Evolutionary conservation across 768 basidiomycete genomes (phyloP), one percentile per base, ranked within the genome.

Genomic region (Boletus insuetus): DNA sequence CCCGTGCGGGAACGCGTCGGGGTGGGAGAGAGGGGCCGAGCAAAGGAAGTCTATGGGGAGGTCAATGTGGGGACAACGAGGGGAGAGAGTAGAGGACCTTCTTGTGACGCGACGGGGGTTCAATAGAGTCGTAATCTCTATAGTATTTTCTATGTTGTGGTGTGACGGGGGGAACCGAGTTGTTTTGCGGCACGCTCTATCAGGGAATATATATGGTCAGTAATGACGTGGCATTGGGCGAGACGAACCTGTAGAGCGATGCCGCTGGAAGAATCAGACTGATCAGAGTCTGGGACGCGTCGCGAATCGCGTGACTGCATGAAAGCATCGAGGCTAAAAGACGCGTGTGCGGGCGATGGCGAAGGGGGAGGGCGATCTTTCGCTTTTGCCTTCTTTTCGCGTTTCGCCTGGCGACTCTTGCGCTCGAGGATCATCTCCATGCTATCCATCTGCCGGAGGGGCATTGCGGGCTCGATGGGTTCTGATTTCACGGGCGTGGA

Each of bases 341-440:
- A 64, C 31, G 78, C 66, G 74, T 72, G 75, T 39, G 72, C 77
- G 31, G 82, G 79, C 6, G 81, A 79, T 11, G 84, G 81, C 1
- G 83, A 84, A 8, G 77, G 76, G 7, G 73, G 72, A 24, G 77
- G 76, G 62, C 81, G 77, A 55, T 82, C 85, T 64, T 77, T 81
- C 46, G 67, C 75, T 57, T 73, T 78, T 43, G 55, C 59, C 55
- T 70, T 71, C 65, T 82, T 79, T 52, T 81, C 83, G 50, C 75
- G 80, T 63, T 76, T 79, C 53, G 68, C 78, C 57, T 79, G 82
- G 52, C 83, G 78, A 55, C 69, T 77, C 67, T 88, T 86, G 43
- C 85, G 81, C 68, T 90, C 89, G 57, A 91, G 79, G 40, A 91
- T 81, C 73, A 82, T 73, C 58, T 91, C 86, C 89, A 91, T 90